Conservation (phyloP, 176 grass and related monocot species). For the Phoenix roebelenii region DNA sequence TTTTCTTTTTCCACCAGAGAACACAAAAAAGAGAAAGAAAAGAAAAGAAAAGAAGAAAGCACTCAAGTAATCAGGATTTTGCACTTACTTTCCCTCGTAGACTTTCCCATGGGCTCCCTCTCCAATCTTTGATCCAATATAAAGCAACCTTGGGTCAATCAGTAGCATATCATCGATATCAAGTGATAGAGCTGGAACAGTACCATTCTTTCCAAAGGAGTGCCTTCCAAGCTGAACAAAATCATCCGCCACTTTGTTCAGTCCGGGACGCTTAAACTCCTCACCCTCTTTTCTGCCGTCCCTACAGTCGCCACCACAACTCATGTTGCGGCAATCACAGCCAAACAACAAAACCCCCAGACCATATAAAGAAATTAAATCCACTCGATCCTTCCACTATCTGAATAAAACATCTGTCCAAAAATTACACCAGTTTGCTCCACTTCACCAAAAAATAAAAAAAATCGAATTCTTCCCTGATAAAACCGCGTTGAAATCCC, state of each 20-base stretch:
- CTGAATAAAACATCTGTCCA: no score
- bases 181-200: slow-evolving; percentile 10
- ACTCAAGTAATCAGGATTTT: background rate
- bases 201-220: slow-evolving; percentile 20
- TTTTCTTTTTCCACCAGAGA: no score
- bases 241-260: slow-evolving; percentile 25
- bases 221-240: slow-evolving; percentile 24
- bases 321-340: slow-evolving; percentile 7
- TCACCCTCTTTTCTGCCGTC: slow-evolving; percentile 13
- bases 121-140: slow-evolving; percentile 44
- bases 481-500: no score
- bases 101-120: slow-evolving; percentile 57
- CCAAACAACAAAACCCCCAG: background rate
- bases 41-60: background rate
- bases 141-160: slow-evolving; percentile 39
- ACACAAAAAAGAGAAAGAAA: background rate
- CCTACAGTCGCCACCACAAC: slow-evolving; percentile 10
- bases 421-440: no score
- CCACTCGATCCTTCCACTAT: no score
- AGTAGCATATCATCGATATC: slow-evolving; percentile 38
- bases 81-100: slow-evolving; percentile 45
- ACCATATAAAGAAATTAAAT: no score
- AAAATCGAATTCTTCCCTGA: no score
- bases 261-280: slow-evolving; percentile 7
- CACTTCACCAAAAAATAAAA: no score